A percentile compares a stretch with the other conserved stretches of the same genome.
Conservation (phyloP, 805 yeast genomes). For the Starmerella powellii region DNA sequence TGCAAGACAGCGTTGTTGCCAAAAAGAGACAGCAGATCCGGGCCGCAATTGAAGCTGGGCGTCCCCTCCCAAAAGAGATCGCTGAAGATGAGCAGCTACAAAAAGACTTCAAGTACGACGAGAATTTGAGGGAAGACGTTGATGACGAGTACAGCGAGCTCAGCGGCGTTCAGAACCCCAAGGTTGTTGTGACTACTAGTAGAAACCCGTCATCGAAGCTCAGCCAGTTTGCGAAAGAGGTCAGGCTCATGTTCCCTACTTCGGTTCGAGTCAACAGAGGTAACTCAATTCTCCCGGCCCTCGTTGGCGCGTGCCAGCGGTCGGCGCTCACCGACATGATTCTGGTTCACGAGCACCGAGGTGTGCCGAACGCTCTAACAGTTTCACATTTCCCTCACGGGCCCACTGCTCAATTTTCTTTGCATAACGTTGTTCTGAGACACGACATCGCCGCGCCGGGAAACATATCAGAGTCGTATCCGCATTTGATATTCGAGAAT, state of each 20-base stretch:
- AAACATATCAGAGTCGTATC: conserved; percentile 80
- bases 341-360: conserved; percentile 89
- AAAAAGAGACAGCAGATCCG: conserved; percentile 79
- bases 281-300: conserved; percentile 69
- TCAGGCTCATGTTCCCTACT: conserved; percentile 79
- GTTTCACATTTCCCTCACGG: conserved; percentile 96
- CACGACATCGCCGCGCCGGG: conserved; percentile 84
- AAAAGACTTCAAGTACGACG: conserved; percentile 76
- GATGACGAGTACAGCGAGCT: conserved; percentile 88
- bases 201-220: conserved; percentile 79
- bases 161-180: conserved; percentile 83
- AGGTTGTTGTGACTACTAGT: conserved; percentile 83
- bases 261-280: conserved; percentile 87
- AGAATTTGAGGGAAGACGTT: conserved; percentile 47
- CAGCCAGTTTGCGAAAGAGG: conserved; percentile 85
- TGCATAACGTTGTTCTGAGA: conserved; percentile 87
- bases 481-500: conserved; percentile 87
- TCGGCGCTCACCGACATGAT: conserved; percentile 76
- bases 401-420: conserved; percentile 85
- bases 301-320: conserved; percentile 71
- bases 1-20: conserved; percentile 75
- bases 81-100: conserved; percentile 79
- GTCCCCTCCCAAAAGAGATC: conserved; percentile 75
- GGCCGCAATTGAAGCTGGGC: conserved; percentile 83
- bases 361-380: conserved; percentile 91